A percentile compares a stretch with the other conserved stretches of the same genome.
These are phyloP conservation scores for Xylaria cubensis DNA, from an alignment of 495 filamentous ascomycete genomes.

Conservation along the genomic window DNA sequence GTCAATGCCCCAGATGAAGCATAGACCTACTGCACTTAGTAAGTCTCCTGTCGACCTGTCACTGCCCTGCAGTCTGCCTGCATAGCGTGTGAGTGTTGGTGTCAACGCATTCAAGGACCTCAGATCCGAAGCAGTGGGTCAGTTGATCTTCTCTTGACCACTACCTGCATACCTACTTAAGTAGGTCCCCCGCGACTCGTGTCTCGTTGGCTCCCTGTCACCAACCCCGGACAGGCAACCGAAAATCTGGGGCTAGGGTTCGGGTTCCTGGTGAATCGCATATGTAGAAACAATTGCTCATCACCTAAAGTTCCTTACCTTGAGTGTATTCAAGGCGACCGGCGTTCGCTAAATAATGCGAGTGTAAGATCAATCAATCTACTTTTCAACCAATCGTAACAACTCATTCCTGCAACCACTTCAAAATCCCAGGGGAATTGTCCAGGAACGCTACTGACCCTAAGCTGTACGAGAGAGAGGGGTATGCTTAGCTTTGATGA, in stretches of 20 bases:
- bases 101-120: constrained; percentile 25
- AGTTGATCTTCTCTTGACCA: constrained; percentile 17
- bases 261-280: constrained; percentile 12
- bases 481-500: neutral
- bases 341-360: neutral
- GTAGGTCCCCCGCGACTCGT: neutral
- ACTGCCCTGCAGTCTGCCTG: neutral
- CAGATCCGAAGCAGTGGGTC: constrained; percentile 29
- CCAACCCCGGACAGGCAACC: constrained; percentile 10
- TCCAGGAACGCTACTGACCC: neutral
- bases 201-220: neutral
- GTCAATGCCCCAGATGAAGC: constrained; percentile 15
- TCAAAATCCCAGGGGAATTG: neutral
- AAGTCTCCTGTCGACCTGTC: neutral
- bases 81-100: neutral
- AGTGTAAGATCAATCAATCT: neutral
- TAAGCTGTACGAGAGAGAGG: neutral
- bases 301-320: constrained; percentile 16
- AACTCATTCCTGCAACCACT: constrained; percentile 1
- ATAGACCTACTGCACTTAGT: neutral
- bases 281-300: constrained; percentile 10
- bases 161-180: too few relatives aligned
- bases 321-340: neutral
- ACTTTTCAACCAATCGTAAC: constrained; percentile 14
- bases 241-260: constrained; percentile 24